Evolutionary conservation across 2,329 filamentous ascomycete genomes (phyloP).

Genomic region (Neofusicoccum ribis): DNA sequence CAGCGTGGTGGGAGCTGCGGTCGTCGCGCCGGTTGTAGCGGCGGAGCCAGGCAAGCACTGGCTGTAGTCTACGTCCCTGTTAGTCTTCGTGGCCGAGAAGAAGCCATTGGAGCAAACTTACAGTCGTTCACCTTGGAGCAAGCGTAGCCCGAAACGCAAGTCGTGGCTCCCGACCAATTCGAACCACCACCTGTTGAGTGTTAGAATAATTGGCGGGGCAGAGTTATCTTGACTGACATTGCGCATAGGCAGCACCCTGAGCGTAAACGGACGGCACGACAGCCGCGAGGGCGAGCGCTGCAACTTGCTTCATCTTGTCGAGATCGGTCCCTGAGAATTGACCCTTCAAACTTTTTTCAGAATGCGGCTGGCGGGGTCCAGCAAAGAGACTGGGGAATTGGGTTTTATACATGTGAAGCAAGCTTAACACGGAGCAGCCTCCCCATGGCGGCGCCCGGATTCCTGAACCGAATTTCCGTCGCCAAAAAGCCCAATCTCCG

Average conservation of each 20-base stretch:
- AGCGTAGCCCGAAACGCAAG: no score
- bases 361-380: not conserved
- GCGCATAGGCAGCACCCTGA: not conserved
- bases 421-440: not conserved
- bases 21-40: not conserved
- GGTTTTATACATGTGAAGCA: not conserved
- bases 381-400: not conserved
- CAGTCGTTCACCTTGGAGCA: no score
- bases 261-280: not conserved
- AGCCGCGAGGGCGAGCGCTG: conserved; percentile 13
- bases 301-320: conserved; percentile 6
- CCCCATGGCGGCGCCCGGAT: conserved; percentile 3
- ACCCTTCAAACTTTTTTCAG: not conserved
- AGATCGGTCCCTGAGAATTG: not conserved
- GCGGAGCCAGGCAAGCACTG: no score
- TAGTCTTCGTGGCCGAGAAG: no score
- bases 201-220: no score
- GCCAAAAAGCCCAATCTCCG: not conserved
- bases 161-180: no score
- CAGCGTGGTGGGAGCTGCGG: conserved; percentile 23
- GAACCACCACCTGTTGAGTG: not conserved
- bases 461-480: conserved; percentile 11
- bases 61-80: no score
- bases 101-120: no score
- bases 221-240: conserved; percentile 5